These are phyloP conservation scores for Trichoderma erinaceum DNA, from an alignment of 495 filamentous ascomycete species.

Conservation along the genomic window DNA sequence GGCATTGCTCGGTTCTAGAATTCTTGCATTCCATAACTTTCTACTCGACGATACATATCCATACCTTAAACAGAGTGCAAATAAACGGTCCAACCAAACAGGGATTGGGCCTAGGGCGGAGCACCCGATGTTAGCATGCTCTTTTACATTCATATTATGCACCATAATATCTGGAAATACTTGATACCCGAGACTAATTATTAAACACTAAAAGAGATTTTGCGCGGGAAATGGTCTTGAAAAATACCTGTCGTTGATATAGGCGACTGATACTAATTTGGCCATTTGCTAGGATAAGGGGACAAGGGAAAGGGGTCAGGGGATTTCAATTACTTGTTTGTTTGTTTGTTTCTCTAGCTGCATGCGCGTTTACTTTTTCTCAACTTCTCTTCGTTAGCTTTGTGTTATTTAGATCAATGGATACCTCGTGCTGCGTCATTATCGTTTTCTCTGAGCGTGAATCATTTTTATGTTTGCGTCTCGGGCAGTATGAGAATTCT, in stretches of 20 bases:
- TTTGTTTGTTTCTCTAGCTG: neutral
- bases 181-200: slow-evolving; percentile 3
- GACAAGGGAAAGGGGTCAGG: neutral
- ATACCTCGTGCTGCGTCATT: slow-evolving; percentile 1
- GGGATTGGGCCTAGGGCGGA: neutral
- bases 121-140: neutral
- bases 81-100: neutral
- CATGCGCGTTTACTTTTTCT: neutral
- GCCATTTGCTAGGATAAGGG: neutral
- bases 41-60: neutral
- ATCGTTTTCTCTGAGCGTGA: neutral
- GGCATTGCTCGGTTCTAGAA: neutral
- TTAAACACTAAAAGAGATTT: neutral
- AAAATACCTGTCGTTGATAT: neutral
- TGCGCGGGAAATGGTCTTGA: neutral
- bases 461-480: too few relatives aligned
- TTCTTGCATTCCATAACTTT: neutral
- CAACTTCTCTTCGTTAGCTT: neutral
- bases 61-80: neutral
- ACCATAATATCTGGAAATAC: neutral
- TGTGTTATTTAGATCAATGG: slow-evolving; percentile 10
- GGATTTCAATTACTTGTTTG: neutral
- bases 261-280: neutral
- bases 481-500: too few relatives aligned
- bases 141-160: neutral